These are phyloP conservation scores for Suhomyces atakaporum DNA, from an alignment of 1,139 yeast genomes.

Conservation along the genomic window DNA sequence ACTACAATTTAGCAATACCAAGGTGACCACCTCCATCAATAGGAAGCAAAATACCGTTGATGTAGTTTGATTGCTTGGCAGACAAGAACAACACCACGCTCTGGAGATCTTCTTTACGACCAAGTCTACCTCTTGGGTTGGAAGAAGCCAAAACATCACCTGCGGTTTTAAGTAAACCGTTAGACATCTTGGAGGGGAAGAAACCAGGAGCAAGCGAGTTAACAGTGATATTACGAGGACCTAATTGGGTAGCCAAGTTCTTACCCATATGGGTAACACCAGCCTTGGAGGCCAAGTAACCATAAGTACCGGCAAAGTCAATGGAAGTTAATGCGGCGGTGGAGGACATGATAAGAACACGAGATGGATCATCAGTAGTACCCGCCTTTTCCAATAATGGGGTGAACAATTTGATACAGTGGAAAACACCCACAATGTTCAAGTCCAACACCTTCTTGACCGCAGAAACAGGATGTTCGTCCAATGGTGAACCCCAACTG, in stretches of 20 bases:
- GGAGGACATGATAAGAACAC: slow-evolving; percentile 70
- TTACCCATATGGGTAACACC: slow-evolving; percentile 74
- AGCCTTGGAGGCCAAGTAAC: slow-evolving; percentile 76
- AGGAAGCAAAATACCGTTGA: slow-evolving; percentile 74
- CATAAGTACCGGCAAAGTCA: slow-evolving; percentile 60
- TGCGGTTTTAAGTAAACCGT: slow-evolving; percentile 57
- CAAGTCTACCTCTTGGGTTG: slow-evolving; percentile 70
- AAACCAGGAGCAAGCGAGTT: slow-evolving; percentile 78
- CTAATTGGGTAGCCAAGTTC: slow-evolving; percentile 62
- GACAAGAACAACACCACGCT: slow-evolving; percentile 61
- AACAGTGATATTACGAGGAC: slow-evolving; percentile 66
- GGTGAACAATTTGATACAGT: slow-evolving; percentile 61
- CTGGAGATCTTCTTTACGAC: slow-evolving; percentile 61
- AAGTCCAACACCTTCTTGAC: slow-evolving; percentile 64
- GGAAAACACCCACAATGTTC: slow-evolving; percentile 72
- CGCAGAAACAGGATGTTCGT: slow-evolving; percentile 61
- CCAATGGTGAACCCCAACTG: slow-evolving; percentile 72
- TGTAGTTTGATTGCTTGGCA: slow-evolving; percentile 59
- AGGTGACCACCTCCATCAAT: slow-evolving; percentile 66
- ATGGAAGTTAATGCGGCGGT: slow-evolving; percentile 49
- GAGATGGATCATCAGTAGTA: slow-evolving; percentile 59
- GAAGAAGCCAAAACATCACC: slow-evolving; percentile 52
- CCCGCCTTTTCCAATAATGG: slow-evolving; percentile 61
- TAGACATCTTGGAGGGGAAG: slow-evolving; percentile 77
- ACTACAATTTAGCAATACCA: slow-evolving; percentile 15